Evolutionary conservation across 805 yeast species (phyloP).

Genomic region (Yueomyces sinensis): DNA sequence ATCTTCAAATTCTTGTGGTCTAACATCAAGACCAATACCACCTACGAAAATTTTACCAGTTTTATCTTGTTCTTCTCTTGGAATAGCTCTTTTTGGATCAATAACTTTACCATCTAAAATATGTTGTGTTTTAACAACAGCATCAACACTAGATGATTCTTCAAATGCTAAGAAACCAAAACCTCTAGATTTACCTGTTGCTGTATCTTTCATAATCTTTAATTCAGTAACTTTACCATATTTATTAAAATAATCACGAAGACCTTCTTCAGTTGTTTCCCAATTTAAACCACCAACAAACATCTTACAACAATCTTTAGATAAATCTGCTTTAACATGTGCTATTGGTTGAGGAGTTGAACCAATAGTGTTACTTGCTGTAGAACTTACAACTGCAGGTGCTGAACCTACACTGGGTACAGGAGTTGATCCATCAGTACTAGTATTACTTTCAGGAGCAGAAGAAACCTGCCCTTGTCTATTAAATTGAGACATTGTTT

Average conservation of each 20-base stretch:
- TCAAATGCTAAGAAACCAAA: constrained; percentile 87
- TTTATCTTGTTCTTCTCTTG: constrained; percentile 92
- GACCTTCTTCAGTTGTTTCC: constrained; percentile 89
- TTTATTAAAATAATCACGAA: constrained; percentile 70
- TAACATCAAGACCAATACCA: constrained; percentile 88
- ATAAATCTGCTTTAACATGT: constrained; percentile 34
- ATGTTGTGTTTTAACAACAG: constrained; percentile 76
- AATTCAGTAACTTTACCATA: constrained; percentile 82
- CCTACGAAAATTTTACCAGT: constrained; percentile 97
- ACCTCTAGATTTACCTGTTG: constrained; percentile 85
- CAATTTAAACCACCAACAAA: constrained; percentile 94
- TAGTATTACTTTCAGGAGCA: not conserved
- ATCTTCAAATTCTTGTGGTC: constrained; percentile 76
- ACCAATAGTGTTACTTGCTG: constrained; percentile 1
- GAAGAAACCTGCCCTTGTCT: constrained; percentile 2
- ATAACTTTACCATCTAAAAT: constrained; percentile 89
- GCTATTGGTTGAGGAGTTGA: constrained; percentile 10
- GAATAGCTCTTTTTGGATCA: constrained; percentile 96
- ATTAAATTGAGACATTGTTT: constrained; percentile 23
- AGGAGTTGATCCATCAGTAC: constrained; percentile 1
- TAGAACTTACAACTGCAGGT: constrained; percentile 4
- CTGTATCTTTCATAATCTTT: constrained; percentile 83
- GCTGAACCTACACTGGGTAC: constrained; percentile 3
- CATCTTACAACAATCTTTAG: constrained; percentile 79
- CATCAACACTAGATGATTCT: constrained; percentile 70